phyloP scores from a whole-genome alignment of 352 stramenopile genomes.

The Phytophthora melonis region DNA sequence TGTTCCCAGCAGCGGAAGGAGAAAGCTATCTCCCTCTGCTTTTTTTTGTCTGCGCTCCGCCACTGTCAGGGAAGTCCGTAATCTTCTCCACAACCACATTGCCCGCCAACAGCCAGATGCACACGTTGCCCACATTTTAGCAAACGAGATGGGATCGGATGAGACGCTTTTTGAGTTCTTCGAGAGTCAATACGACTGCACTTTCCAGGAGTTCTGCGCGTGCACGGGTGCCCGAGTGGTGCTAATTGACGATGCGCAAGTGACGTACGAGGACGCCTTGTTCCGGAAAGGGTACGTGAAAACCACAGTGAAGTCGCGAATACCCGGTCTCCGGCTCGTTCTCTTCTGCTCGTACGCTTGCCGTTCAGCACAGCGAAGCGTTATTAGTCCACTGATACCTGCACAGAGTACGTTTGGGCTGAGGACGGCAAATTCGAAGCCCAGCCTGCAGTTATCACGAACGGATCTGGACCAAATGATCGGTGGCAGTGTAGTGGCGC shows the following conservation, averaged over 20 bases:
- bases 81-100: conserved; percentile 44
- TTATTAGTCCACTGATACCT: conserved; percentile 29
- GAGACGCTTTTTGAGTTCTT: conserved; percentile 29
- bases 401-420: conserved; percentile 38
- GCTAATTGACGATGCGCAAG: conserved; percentile 33
- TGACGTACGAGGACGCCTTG: conserved; percentile 32
- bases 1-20: too few relatives aligned
- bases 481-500: conserved; percentile 24
- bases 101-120: conserved; percentile 22
- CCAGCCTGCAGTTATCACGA: conserved; percentile 31
- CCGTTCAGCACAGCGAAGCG: conserved; percentile 22
- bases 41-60: too few relatives aligned
- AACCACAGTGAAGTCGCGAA: conserved; percentile 18
- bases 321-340: conserved; percentile 32
- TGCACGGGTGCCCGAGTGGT: conserved; percentile 24
- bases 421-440: conserved; percentile 30
- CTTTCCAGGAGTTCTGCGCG: conserved; percentile 32
- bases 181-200: conserved; percentile 25
- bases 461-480: conserved; percentile 35
- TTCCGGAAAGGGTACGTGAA: conserved; percentile 38
- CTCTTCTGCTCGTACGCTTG: conserved; percentile 37
- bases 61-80: too few relatives aligned
- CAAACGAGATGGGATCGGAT: conserved; percentile 23
- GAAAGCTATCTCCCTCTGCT: too few relatives aligned
- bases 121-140: conserved; percentile 22